A percentile compares a stretch with the other conserved stretches of the same genome.
Conservation (phyloP, 108 stramenopile genomes). For the Mayamaea pseudoterrestris region DNA sequence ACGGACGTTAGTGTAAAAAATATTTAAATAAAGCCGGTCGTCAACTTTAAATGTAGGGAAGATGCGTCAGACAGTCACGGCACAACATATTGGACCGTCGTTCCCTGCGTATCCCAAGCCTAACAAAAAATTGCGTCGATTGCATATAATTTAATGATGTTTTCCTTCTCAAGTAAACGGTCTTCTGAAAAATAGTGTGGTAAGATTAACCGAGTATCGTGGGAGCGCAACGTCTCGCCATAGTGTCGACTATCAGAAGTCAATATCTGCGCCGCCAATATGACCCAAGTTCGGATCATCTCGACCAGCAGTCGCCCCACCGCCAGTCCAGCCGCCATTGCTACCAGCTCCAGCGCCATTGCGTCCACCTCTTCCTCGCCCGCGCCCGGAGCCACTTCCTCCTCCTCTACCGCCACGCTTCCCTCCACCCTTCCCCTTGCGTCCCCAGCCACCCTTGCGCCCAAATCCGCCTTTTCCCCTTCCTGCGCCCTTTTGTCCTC, state of each 20-base stretch:
- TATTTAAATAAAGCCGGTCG: no score
- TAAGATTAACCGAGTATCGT: not conserved
- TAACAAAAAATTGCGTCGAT: not conserved
- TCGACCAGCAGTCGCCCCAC: not conserved
- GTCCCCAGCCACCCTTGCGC: no score
- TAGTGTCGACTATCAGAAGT: slow-evolving; percentile 8
- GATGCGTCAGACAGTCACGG: no score
- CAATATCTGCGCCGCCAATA: slow-evolving; percentile 24
- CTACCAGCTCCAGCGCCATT: not conserved
- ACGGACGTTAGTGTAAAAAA: no score
- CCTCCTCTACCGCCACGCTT: slow-evolving; percentile 8
- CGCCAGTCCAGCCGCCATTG: not conserved
- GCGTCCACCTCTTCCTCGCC: not conserved
- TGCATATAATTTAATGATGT: not conserved
- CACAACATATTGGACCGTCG: no score
- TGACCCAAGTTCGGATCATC: slow-evolving; percentile 22
- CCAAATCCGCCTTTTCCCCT: not conserved
- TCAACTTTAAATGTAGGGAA: no score
- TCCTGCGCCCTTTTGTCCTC: not conserved
- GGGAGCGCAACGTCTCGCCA: not conserved
- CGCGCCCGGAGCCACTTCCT: slow-evolving; percentile 3
- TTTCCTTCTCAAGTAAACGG: not conserved
- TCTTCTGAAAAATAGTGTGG: not conserved
- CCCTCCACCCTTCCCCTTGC: slow-evolving; percentile 2
- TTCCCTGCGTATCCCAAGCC: not conserved